These are phyloP conservation scores for Aspergillus quadrilineatus DNA, from an alignment of 2,329 filamentous ascomycete genomes.

Conservation along the genomic window DNA sequence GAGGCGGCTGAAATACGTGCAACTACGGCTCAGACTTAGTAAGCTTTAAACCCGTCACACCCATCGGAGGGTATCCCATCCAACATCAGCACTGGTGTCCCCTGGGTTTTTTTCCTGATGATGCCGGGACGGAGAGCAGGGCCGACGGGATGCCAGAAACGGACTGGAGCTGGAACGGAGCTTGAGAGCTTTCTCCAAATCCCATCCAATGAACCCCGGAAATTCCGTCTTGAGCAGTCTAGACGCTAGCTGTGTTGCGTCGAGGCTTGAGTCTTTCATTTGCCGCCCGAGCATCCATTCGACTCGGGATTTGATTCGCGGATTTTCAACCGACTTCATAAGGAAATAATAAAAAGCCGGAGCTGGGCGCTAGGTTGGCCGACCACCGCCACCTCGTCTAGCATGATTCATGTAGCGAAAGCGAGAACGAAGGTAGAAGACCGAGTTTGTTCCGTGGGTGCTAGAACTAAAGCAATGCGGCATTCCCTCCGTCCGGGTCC, in stretches of 20 bases:
- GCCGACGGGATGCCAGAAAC: not conserved
- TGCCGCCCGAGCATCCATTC: not conserved
- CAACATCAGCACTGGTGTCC: not conserved
- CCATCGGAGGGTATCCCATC: not conserved
- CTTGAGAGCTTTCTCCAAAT: not conserved
- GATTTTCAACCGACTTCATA: not conserved
- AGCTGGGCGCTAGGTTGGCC: not conserved
- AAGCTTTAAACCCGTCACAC: not conserved
- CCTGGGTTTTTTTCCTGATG: no score
- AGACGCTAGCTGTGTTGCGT: not conserved
- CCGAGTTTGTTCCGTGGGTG: not conserved
- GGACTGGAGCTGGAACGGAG: not conserved
- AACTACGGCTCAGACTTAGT: not conserved
- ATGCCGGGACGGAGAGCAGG: not conserved
- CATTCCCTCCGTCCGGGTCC: slow-evolving; percentile 17
- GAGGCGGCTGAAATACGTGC: no score
- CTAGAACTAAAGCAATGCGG: not conserved
- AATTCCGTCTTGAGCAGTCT: not conserved
- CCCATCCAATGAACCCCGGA: not conserved
- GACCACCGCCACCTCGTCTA: not conserved
- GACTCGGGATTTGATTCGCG: not conserved
- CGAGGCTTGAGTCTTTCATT: not conserved
- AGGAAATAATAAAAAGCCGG: not conserved
- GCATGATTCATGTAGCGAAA: not conserved
- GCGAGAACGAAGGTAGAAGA: not conserved